Percentiles rank a stretch among this genome's conserved stretches.
These are phyloP conservation scores for Phytophthora citrophthora DNA, from an alignment of 352 stramenopile species.

Conservation along the genomic window DNA sequence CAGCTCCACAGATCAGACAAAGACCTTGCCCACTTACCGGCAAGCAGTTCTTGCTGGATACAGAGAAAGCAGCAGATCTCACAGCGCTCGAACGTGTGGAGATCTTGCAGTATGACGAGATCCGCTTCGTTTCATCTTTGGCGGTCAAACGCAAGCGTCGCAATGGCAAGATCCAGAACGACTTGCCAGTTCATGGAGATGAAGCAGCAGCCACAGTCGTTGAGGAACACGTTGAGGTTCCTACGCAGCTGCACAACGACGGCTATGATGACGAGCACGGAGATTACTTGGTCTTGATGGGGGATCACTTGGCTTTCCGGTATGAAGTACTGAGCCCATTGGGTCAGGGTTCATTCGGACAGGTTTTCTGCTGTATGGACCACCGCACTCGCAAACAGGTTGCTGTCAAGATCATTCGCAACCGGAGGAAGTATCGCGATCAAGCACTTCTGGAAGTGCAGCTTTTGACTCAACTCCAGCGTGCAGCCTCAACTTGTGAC, in stretches of 20 bases:
- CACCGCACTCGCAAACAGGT: constrained; percentile 87
- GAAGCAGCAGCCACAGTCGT: background rate
- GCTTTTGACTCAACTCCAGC: constrained; percentile 75
- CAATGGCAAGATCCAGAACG: constrained; percentile 40
- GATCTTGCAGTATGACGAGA: constrained; percentile 52
- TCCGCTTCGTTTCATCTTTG: constrained; percentile 57
- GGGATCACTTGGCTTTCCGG: constrained; percentile 94
- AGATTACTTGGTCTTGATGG: constrained; percentile 95
- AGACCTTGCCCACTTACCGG: constrained; percentile 23
- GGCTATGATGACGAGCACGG: constrained; percentile 97
- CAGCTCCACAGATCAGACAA: constrained; percentile 8
- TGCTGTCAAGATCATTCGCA: constrained; percentile 99
- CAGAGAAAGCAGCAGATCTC: constrained; percentile 39
- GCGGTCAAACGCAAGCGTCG: constrained; percentile 40
- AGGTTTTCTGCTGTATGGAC: constrained; percentile 96
- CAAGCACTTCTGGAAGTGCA: constrained; percentile 97
- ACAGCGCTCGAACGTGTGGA: constrained; percentile 57
- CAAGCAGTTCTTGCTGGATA: constrained; percentile 38
- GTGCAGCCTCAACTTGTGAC: constrained; percentile 31
- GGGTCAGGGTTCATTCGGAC: constrained; percentile 97
- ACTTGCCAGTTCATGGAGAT: constrained; percentile 26
- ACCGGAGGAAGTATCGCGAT: constrained; percentile 94
- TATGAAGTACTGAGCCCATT: constrained; percentile 96
- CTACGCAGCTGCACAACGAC: constrained; percentile 81
- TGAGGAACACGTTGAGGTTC: constrained; percentile 18